Base-by-base conservation (phyloP, 352 stramenopile genomes). In the Phytophthora aleatoria region DNA sequence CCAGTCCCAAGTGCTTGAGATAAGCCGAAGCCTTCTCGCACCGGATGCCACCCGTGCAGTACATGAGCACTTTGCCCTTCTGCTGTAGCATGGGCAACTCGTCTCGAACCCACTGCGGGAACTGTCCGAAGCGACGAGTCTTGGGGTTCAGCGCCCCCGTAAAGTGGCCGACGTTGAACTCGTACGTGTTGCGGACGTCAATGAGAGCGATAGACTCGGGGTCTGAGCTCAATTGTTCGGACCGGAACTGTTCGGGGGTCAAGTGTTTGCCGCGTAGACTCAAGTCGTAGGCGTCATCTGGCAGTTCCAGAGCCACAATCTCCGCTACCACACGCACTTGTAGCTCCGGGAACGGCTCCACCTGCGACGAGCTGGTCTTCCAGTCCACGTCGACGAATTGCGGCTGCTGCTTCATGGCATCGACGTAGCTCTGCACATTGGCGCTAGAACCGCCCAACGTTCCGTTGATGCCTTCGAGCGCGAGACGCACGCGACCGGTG, bases 391-490 rank as follows among this genome's bases (percentile, higher is more conserved):
- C 60, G 15, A 7, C 11, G 53, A 81, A 81, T 16, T 64, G 60
- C 28, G 48, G 30, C 31, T 69, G 51, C 38, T 73, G 47, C 48
- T 78, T 36, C 81, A 94, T 95, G 7, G 6, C 28, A 10, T 70
- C 57, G 11, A 92, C 77, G 76, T 97, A 97, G 55, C 72, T 60
- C 20, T 87, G 69, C 38, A 97, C 73, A 49, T 20, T 63, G 15
- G 48, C 50, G 0, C 39, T 53, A 3, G 62, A 58, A 13, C 86
- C 87, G 16, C 81, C 84, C 1, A 97, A 71, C 47, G 89, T 96
- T 44, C 89, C 89, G 60, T 97, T 97, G 67, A 97, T 85, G 41
- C 89, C 89, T 56, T 97, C 89, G n/a, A 72, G 54, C 11, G 86
- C 85, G 28, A 97, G 74, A 28, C 88, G 83, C 43, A 97, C 77